A percentile compares a stretch with the other conserved stretches of the same genome.
These are phyloP conservation scores for Beta macrorhiza DNA, from an alignment of 179 eudicot genomes.

Conservation along the genomic window DNA sequence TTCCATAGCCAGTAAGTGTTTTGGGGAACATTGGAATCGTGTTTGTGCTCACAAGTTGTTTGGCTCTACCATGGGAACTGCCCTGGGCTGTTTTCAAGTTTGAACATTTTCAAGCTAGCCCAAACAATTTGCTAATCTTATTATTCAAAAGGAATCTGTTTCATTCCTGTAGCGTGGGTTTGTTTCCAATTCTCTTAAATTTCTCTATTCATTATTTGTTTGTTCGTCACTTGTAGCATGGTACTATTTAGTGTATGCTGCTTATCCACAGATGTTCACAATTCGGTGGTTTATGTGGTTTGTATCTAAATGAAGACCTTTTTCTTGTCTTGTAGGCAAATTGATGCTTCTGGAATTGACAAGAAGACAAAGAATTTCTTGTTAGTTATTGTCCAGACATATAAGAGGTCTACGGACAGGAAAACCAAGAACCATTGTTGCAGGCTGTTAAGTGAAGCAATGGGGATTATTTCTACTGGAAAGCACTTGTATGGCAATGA, in stretches of 20 bases:
- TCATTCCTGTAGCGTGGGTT: neutral
- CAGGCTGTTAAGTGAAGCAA: slow-evolving; percentile 59
- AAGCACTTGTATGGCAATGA: slow-evolving; percentile 57
- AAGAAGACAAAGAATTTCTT: slow-evolving; percentile 58
- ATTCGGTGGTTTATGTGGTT: neutral
- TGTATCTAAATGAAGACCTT: slow-evolving; percentile 7
- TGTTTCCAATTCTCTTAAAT: neutral
- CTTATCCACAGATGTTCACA: neutral
- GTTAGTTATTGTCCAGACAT: slow-evolving; percentile 44
- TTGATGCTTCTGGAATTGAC: slow-evolving; percentile 48
- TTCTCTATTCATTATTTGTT: neutral
- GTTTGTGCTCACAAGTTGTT: neutral
- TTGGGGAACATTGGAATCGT: neutral
- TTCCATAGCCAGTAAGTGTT: neutral
- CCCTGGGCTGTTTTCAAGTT: no score
- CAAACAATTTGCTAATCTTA: neutral
- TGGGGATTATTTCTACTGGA: slow-evolving; percentile 55
- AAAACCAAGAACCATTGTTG: slow-evolving; percentile 45
- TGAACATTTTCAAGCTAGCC: neutral
- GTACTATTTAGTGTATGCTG: neutral
- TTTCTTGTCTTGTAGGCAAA: slow-evolving; percentile 50
- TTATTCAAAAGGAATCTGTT: neutral
- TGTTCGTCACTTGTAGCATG: neutral
- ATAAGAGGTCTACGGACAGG: slow-evolving; percentile 39
- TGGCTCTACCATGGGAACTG: neutral